Evolutionary conservation across 2,329 filamentous ascomycete species (phyloP).

Genomic region (Pestalotiopsis sp.): DNA sequence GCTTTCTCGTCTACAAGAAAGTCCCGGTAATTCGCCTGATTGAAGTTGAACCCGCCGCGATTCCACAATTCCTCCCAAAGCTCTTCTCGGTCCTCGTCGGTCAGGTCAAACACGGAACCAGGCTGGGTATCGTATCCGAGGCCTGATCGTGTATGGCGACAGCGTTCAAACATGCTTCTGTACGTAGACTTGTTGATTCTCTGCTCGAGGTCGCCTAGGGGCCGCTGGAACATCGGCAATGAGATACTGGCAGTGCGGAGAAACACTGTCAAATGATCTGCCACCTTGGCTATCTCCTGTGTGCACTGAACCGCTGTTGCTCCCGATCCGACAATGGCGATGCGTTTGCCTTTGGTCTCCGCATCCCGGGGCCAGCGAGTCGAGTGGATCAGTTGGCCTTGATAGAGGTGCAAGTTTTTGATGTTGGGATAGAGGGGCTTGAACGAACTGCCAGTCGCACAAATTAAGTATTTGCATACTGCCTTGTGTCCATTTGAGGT

Average conservation of each 20-base stretch:
- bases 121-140: not conserved
- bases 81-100: not conserved
- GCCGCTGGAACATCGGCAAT: not conserved
- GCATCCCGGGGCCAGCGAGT: not conserved
- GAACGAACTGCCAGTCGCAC: not conserved
- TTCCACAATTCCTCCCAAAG: not conserved
- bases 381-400: slow-evolving; percentile 1
- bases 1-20: slow-evolving; percentile 1
- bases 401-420: not conserved
- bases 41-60: not conserved
- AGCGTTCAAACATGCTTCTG: not conserved
- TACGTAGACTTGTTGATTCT: not conserved
- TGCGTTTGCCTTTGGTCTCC: not conserved
- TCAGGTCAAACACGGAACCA: not conserved
- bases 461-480: not conserved
- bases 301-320: slow-evolving; percentile 2
- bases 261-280: not conserved
- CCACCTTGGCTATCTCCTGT: slow-evolving; percentile 4
- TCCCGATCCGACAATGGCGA: not conserved
- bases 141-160: not conserved
- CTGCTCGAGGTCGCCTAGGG: not conserved
- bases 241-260: slow-evolving; percentile 2
- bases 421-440: not conserved
- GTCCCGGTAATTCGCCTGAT: not conserved
- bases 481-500: not conserved